phyloP scores from a whole-genome alignment of 257 asterid species.

The Plantago ovata region DNA sequence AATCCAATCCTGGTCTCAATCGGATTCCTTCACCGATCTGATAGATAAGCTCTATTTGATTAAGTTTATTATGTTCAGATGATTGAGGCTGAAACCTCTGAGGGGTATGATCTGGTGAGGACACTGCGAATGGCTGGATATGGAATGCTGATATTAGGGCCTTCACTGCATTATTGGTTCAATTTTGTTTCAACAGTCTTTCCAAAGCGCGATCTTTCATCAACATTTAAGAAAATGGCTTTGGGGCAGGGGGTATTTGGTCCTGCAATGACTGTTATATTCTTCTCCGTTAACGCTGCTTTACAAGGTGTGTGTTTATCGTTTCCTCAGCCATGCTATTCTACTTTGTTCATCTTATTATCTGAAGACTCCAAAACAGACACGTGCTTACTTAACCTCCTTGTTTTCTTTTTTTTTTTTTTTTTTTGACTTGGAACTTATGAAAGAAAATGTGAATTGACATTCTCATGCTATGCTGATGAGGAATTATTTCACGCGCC shows the following conservation, averaged over 20 bases:
- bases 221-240: slow-evolving; percentile 72
- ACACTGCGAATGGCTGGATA: slow-evolving; percentile 62
- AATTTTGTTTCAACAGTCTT: slow-evolving; percentile 48
- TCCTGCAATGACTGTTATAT: slow-evolving; percentile 63
- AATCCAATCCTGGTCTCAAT: no score
- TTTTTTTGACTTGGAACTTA: not conserved
- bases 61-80: slow-evolving; percentile 30
- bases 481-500: no score
- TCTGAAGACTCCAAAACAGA: no score
- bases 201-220: slow-evolving; percentile 61
- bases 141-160: slow-evolving; percentile 50
- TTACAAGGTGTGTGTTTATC: slow-evolving; percentile 49
- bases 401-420: no score
- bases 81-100: slow-evolving; percentile 32
- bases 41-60: no score
- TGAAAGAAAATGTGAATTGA: no score
- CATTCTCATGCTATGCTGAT: no score
- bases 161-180: slow-evolving; percentile 57
- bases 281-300: slow-evolving; percentile 86
- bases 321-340: not conserved
- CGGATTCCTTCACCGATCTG: no score
- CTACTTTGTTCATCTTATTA: no score
- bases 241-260: slow-evolving; percentile 82
- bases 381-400: no score
- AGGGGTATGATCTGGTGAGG: slow-evolving; percentile 38